Percentiles rank a stretch among this genome's conserved stretches.
phyloP scores from a whole-genome alignment of 139 green algal species.

The Tetradesmus lagerheimii region DNA sequence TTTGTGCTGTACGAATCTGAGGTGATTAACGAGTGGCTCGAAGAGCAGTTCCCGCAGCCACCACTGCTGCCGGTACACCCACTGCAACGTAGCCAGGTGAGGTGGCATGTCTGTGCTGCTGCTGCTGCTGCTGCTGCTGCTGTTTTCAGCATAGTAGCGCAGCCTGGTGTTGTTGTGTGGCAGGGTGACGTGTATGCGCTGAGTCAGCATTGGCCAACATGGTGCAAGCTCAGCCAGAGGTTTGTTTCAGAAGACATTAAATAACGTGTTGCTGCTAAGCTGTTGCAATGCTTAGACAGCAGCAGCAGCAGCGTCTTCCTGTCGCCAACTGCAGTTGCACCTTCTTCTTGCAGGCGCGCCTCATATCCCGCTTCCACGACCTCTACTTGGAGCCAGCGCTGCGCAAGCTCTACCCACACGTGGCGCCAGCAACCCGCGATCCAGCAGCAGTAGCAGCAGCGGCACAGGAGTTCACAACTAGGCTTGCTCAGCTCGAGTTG shows the following conservation, averaged over 20 bases:
- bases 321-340: too few species aligned
- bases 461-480: background rate
- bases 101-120: background rate
- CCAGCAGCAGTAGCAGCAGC: background rate
- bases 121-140: too few species aligned
- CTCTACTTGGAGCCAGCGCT: slow-evolving; percentile 56
- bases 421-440: background rate
- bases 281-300: too few species aligned
- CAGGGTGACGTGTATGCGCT: too few species aligned
- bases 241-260: too few species aligned
- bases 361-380: slow-evolving; percentile 57
- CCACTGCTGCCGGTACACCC: slow-evolving; percentile 43
- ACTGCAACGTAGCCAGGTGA: slow-evolving; percentile 19
- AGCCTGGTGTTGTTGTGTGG: too few species aligned
- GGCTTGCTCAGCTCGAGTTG: slow-evolving; percentile 26
- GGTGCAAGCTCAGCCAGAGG: too few species aligned
- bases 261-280: too few species aligned
- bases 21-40: slow-evolving; percentile 55
- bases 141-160: too few species aligned
- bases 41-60: slow-evolving; percentile 44
- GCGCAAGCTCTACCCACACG: slow-evolving; percentile 48
- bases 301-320: too few species aligned
- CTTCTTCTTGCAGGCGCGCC: slow-evolving; percentile 30
- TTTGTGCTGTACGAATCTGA: slow-evolving; percentile 47
- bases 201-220: too few species aligned